Evolutionary conservation across 2,329 filamentous ascomycete genomes (phyloP), one percentile per base, ranked within the genome.

Genomic region (Xylaria sp.): DNA sequence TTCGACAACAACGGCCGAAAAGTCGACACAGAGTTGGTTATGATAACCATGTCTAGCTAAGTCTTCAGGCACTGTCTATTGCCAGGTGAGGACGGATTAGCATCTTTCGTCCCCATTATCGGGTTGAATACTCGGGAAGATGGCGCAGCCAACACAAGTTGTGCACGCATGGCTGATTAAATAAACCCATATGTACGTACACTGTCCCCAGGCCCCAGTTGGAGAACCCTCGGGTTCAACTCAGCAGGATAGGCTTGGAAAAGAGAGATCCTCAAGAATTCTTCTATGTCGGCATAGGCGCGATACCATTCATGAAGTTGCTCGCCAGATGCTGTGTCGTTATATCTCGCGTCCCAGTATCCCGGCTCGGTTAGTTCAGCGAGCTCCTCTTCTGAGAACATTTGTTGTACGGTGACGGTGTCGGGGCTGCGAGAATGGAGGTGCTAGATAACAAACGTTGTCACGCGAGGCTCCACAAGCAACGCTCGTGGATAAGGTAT

Each of bases 161-260:
- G 18, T 7, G 15, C 15, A 46, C 18, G 41, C 1, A 46, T n/a
- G 12, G 20, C 13, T 7, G 23, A 55, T 57, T 36, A 62, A 20
- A 57, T n/a, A 54, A 31, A 23, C 31, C 9, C 15, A 46, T 18
- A 33, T 54, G 20, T n/a, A 79, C 80, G 23, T 75, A 88, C 87
- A 75, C 86, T 89, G 72, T 89, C 86, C 8, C 87, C 87, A 9
- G 83, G 88, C 0, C 87, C 87, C 4, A 89, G 78, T 76, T 89
- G 87, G 15, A 89, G 73, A n/a, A 89, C 83, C 12, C 76, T 68
- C 0, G 83, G 83, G 18, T 79, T 73, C n/a, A 77, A 74, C 0
- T 78, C 71, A 0, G 80, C 69, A 10, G 68, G 69, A 18, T 75
- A 73, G 0, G 31, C 41, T 7, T 76, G 61, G 63, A 86, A 84